Percentiles rank a stretch among this genome's conserved stretches.
Evolutionary conservation across 345 rosid species (phyloP).

Genomic region (Excoecaria cochinchinensis): DNA sequence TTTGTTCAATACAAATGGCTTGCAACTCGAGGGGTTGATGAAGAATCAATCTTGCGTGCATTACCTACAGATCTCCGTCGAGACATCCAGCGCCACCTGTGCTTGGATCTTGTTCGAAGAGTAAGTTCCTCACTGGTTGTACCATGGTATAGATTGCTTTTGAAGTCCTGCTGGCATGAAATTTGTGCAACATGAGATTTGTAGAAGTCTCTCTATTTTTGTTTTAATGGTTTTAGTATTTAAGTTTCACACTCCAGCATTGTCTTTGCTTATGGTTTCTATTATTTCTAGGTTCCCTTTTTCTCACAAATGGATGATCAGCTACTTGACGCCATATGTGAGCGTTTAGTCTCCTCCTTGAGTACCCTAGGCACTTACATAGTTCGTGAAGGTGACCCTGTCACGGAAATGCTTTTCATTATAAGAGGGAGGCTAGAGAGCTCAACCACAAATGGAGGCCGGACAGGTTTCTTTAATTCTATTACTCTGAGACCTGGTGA

Average conservation of each 20-base stretch:
- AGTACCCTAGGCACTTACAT: conserved; percentile 76
- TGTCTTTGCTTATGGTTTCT: background rate
- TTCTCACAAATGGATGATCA: conserved; percentile 98
- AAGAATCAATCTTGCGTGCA: conserved; percentile 42
- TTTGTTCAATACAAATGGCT: conserved; percentile 58
- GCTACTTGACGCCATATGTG: conserved; percentile 92
- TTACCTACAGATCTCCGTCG: conserved; percentile 48
- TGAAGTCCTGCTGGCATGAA: no score
- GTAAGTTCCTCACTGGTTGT: conserved; percentile 29
- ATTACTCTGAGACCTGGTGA: conserved; percentile 81
- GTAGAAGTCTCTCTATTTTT: background rate
- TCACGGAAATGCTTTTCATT: conserved; percentile 86
- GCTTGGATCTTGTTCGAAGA: conserved; percentile 54
- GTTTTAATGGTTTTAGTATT: background rate
- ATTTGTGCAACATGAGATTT: background rate
- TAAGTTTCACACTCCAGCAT: background rate
- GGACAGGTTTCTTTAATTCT: conserved; percentile 90
- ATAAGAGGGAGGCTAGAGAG: conserved; percentile 89
- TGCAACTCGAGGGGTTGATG: conserved; percentile 55
- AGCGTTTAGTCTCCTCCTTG: conserved; percentile 76
- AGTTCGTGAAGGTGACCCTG: conserved; percentile 94
- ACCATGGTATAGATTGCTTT: background rate
- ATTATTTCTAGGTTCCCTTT: conserved; percentile 68
- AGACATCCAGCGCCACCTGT: conserved; percentile 54
- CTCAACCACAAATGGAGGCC: conserved; percentile 89